phyloP scores from a whole-genome alignment of 441 rosid genomes.

The Heliophila coronopifolia region DNA sequence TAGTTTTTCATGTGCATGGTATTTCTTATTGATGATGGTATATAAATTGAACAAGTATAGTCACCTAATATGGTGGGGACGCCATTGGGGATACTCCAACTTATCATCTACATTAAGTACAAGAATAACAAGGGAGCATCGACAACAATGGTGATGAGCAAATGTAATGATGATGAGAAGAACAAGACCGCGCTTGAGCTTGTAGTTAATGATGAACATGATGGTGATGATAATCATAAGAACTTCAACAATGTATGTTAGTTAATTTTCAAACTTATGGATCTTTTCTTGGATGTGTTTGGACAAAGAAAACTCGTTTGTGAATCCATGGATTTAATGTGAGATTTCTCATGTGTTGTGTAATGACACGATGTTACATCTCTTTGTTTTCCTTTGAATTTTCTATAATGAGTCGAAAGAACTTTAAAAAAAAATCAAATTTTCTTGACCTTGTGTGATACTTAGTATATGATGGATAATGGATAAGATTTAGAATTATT shows the following conservation, averaged over 20 bases:
- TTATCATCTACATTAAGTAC: slow-evolving; percentile 56
- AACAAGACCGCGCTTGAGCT: slow-evolving; percentile 10
- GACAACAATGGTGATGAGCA: slow-evolving; percentile 13
- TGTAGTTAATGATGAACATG: slow-evolving; percentile 7
- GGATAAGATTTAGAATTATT: no score
- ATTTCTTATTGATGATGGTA: background rate
- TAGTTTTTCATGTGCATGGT: background rate
- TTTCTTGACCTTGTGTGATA: no score
- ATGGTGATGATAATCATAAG: slow-evolving; percentile 13
- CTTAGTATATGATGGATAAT: no score
- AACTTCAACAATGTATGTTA: slow-evolving; percentile 13
- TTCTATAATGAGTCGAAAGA: no score
- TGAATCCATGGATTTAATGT: background rate
- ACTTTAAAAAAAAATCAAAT: no score
- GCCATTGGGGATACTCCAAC: slow-evolving; percentile 67
- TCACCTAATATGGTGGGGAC: slow-evolving; percentile 63
- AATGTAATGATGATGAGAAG: slow-evolving; percentile 1
- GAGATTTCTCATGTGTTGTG: slow-evolving; percentile 11
- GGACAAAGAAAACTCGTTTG: background rate
- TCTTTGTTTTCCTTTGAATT: no score
- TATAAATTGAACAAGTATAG: slow-evolving; percentile 31
- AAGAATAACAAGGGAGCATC: slow-evolving; percentile 31
- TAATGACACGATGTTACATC: slow-evolving; percentile 11
- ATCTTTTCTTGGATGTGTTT: background rate
- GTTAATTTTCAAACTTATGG: slow-evolving; percentile 1